Evolutionary conservation across 2,329 filamentous ascomycete genomes (phyloP).

Genomic region (Xylariales sp.): DNA sequence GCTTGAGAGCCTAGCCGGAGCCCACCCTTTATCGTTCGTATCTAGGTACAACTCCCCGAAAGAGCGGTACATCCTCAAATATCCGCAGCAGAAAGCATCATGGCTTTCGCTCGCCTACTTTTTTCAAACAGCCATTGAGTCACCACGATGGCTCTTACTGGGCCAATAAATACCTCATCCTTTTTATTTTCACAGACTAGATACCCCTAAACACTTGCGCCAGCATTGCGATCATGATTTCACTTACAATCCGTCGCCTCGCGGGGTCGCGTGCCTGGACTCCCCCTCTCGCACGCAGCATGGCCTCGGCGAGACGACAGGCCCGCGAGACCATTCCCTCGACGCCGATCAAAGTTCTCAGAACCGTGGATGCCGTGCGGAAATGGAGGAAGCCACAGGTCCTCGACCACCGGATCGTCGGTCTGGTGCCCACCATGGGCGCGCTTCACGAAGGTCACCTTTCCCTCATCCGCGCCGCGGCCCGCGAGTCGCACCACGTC

Average conservation of each 20-base stretch:
- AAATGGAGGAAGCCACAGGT: constrained; percentile 74
- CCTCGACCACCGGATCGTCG: constrained; percentile 76
- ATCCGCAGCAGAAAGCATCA: constrained; percentile 50
- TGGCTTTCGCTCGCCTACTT: constrained; percentile 36
- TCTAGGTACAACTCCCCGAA: constrained; percentile 5
- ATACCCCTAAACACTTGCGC: constrained; percentile 6
- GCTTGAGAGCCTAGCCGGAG: not conserved
- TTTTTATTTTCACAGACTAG: constrained; percentile 20
- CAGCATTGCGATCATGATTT: constrained; percentile 41
- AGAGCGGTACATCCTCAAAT: constrained; percentile 43
- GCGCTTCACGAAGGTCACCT: constrained; percentile 94
- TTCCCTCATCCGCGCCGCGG: constrained; percentile 85
- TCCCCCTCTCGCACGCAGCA: constrained; percentile 39
- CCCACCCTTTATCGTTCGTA: constrained; percentile 5
- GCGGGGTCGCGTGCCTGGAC: constrained; percentile 41
- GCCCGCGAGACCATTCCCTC: constrained; percentile 62
- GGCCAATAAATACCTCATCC: constrained; percentile 40
- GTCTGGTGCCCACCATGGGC: constrained; percentile 96
- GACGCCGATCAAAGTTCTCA: constrained; percentile 76
- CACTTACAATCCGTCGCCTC: constrained; percentile 41
- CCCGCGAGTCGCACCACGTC: constrained; percentile 84
- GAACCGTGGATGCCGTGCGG: constrained; percentile 78
- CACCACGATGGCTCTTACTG: constrained; percentile 46
- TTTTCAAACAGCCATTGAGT: constrained; percentile 42
- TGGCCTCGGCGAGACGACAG: constrained; percentile 41